Evolutionary conservation across 2,329 filamentous ascomycete species (phyloP), one percentile per base, ranked within the genome.

Genomic region (Westerdykella ornata): DNA sequence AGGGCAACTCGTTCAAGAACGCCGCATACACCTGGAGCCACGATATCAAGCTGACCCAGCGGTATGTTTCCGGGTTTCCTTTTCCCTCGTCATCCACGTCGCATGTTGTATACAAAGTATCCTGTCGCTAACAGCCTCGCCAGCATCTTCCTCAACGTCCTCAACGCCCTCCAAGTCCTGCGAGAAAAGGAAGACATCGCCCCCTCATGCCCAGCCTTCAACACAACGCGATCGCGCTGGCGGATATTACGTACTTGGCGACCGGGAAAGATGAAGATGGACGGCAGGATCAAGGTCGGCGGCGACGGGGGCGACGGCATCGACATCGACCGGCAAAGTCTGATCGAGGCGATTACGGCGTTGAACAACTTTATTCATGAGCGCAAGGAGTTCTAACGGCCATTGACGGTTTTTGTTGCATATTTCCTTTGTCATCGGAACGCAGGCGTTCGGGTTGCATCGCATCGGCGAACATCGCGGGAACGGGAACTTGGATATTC

Each of bases 311-410:
- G 54, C 19, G 57, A 57, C 38, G 61, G 60, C 11, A 49, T 66
- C 35, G 60, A 64, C 19, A 47, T 66, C 34, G 53, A 55, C 38
- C 58, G 64, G 40, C 58, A 64, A 29, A 44, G 46, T 28, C 44
- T 66, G 22, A 58, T 56, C 30, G 45, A 59, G 43, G 61, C 60
- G 7, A 44, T 66, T 40, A 57, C 57, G 40, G 60, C 61, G 9
- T 39, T 66, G 32, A 65, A 66, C 48, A 64, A 65, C 49, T 66
- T 64, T 50, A 65, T 66, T 48, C 55, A 65, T 22, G 61, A 66
- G 39, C 52, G 52, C 32, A 54, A 54, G 35, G 62, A 66, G 40
- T 55, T 50, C 31, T 53, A 32, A 28, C 16, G 6, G 22, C 18
- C 30, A 4, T 22, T 14, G 6, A 31, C 14, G 11, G 4, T 22